A percentile compares a stretch with the other conserved stretches of the same genome.
Conservation (phyloP, 2,329 filamentous ascomycete genomes). For the Amauroascus verrucosus region DNA sequence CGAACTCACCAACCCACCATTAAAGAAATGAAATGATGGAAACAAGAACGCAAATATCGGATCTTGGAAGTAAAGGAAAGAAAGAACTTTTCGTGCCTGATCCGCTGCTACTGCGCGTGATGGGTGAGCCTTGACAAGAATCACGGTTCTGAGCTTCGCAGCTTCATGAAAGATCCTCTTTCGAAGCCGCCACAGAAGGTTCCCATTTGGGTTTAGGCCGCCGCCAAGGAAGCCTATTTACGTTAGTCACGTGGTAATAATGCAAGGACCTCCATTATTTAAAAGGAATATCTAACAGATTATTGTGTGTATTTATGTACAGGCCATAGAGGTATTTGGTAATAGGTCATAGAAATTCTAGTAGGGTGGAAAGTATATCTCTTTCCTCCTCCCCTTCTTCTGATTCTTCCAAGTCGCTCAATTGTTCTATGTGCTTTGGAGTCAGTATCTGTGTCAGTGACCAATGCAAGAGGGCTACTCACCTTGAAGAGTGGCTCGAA, state of each 20-base stretch:
- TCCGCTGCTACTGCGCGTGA: background rate
- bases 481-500: constrained; percentile 60
- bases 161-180: constrained; percentile 11
- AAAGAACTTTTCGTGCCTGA: background rate
- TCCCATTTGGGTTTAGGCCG: constrained; percentile 9
- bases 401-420: constrained; percentile 48
- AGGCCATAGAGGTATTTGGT: background rate
- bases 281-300: no score
- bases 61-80: background rate
- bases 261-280: no score
- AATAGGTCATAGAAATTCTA: constrained; percentile 28
- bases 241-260: background rate
- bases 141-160: background rate
- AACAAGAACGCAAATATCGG: background rate
- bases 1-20: constrained; percentile 6
- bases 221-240: constrained; percentile 8
- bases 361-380: constrained; percentile 57
- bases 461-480: constrained; percentile 16
- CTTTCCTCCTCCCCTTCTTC: constrained; percentile 46
- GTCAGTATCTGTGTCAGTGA: background rate
- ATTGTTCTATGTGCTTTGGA: constrained; percentile 43
- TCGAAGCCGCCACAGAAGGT: constrained; percentile 5
- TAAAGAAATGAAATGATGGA: background rate
- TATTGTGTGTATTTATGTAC: no score
- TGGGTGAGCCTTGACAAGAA: background rate